Evolutionary conservation across 2,329 filamentous ascomycete species (phyloP).

Genomic region (Podosphaera xanthii): DNA sequence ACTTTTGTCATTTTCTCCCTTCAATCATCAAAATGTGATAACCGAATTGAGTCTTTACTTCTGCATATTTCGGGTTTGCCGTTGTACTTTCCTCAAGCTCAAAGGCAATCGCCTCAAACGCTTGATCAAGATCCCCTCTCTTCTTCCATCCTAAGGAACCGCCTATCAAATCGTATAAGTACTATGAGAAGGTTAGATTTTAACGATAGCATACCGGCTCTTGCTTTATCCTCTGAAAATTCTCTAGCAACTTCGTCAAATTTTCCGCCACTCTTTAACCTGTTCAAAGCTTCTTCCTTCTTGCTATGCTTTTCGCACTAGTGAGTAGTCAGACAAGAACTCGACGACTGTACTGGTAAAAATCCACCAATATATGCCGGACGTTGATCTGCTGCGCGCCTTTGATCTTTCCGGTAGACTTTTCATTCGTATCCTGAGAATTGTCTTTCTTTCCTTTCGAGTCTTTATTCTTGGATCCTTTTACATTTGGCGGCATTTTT

Average conservation of each 20-base stretch:
- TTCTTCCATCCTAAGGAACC: constrained; percentile 53
- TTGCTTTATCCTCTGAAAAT: constrained; percentile 57
- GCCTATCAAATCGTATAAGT: constrained; percentile 21
- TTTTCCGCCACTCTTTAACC: constrained; percentile 40
- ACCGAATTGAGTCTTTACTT: constrained; percentile 52
- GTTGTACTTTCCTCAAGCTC: constrained; percentile 43
- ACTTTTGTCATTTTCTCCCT: constrained; percentile 13
- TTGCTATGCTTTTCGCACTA: constrained; percentile 55
- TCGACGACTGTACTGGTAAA: neutral
- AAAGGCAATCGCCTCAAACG: constrained; percentile 53
- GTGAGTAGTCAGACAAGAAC: constrained; percentile 3
- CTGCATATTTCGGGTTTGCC: constrained; percentile 37
- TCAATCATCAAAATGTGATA: constrained; percentile 63
- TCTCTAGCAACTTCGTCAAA: constrained; percentile 55
- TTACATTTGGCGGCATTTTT: neutral
- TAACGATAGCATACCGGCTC: constrained; percentile 25
- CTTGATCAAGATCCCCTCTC: constrained; percentile 39
- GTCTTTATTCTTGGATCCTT: neutral
- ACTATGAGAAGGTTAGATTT: neutral
- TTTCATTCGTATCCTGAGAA: constrained; percentile 20
- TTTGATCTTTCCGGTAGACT: constrained; percentile 24
- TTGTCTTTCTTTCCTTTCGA: constrained; percentile 8
- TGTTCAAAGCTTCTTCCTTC: constrained; percentile 52
- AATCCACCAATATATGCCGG: constrained; percentile 33
- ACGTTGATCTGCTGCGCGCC: constrained; percentile 49